Evolutionary conservation across 805 yeast species (phyloP).

Genomic region (Myxozyma lipomycoides): DNA sequence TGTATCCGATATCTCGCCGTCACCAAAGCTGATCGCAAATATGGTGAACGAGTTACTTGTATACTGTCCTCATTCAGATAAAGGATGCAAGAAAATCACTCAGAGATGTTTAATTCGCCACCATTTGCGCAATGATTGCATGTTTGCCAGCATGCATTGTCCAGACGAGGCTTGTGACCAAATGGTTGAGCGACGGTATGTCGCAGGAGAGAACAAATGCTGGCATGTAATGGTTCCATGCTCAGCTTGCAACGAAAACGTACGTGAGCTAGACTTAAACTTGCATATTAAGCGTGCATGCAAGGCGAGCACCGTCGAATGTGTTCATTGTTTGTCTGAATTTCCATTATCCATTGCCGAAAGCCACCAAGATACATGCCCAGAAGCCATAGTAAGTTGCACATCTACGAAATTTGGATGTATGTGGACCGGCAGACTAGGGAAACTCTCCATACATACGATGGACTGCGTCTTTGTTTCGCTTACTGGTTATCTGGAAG

Average conservation of each 20-base stretch:
- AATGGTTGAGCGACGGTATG: conserved; percentile 26
- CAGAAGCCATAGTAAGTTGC: conserved; percentile 29
- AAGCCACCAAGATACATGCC: conserved; percentile 27
- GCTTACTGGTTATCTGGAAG: conserved; percentile 31
- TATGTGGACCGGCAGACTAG: conserved; percentile 30
- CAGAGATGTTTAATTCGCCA: conserved; percentile 55
- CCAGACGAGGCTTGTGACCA: conserved; percentile 31
- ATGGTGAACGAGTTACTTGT: conserved; percentile 60
- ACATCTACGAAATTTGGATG: conserved; percentile 34
- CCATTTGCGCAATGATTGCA: conserved; percentile 47
- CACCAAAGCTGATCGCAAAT: conserved; percentile 57
- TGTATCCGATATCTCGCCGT: conserved; percentile 42
- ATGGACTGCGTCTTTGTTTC: conserved; percentile 32
- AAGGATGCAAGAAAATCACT: conserved; percentile 59
- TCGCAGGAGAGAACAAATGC: conserved; percentile 14
- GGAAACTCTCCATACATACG: conserved; percentile 28
- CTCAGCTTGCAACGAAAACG: conserved; percentile 19
- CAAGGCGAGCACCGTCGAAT: conserved; percentile 20
- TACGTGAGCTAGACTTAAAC: not conserved
- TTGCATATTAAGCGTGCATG: conserved; percentile 10
- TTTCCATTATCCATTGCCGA: conserved; percentile 16
- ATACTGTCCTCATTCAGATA: conserved; percentile 46
- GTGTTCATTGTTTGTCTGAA: conserved; percentile 23
- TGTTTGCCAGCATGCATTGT: conserved; percentile 41
- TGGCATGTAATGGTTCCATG: conserved; percentile 30